Base-by-base conservation (phyloP, 768 basidiomycete genomes). In the Termitomyces sp. region DNA sequence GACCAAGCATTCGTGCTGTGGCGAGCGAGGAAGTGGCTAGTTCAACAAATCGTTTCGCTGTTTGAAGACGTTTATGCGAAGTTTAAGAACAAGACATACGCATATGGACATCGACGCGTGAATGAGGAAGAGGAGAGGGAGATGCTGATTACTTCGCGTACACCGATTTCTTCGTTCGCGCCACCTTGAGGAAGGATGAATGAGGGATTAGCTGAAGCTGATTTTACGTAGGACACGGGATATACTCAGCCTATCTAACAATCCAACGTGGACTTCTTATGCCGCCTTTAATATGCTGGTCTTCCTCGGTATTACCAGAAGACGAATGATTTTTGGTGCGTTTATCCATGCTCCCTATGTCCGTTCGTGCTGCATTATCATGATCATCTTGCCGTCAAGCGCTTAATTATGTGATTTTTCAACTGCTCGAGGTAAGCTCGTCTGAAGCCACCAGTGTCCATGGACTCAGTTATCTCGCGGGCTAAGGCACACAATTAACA, bases 1-100 rank as follows among this genome's bases (percentile, higher is more conserved):
- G 68, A 74, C n/a, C 68, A 77, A 31, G 11, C 56, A 32, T 71
- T 71, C 57, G 56, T 52, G 14, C 34, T 72, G 2, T 72, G 70
- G 71, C 59, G 68, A 50, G 63, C 60, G 31, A 66, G 66, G 37
- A 61, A 66, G 17, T 66, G 64, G 65, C 4, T 65, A 7, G 50
- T 43, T 25, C 54, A 59, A 29, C 60, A 54, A 32, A 38, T 66
- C 0, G 56, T 66, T 12, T 37, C 31, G n/a, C 36, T 48, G 8
- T 17, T 20, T 25, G 54, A 61, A 36, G 31, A 37, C 5, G 15
- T 49, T 31, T 36, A 20, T 14, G 38, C 34, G 25, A 54, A 62
- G 34, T 17, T 58, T 3, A 64, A 43, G 47, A 52, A 48, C 5
- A 60, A 38, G 32, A 62, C 29, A 7, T 14, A 29, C 2, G 20